Evolutionary conservation across 2,329 filamentous ascomycete species (phyloP).

Genomic region (Tolypocladium ophioglossoides): DNA sequence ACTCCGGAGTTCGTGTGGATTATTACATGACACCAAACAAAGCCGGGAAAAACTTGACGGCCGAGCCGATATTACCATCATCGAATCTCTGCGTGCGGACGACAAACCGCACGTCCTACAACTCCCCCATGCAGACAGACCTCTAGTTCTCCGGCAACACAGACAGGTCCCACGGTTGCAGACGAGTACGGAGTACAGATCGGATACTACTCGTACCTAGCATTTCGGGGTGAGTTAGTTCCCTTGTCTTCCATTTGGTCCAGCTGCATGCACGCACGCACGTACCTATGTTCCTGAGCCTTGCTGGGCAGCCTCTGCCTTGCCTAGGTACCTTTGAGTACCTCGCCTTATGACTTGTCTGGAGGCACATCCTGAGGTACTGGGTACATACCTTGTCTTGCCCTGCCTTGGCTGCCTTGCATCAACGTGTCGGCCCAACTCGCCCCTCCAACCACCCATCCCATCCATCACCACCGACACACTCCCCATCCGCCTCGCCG

Average conservation of each 20-base stretch:
- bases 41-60: background rate
- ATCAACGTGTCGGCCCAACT: background rate
- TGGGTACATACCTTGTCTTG: background rate
- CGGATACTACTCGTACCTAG: too few species aligned
- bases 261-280: background rate
- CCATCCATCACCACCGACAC: background rate
- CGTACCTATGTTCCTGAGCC: background rate
- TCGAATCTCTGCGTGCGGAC: background rate
- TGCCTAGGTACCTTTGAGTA: background rate
- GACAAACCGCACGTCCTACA: background rate
- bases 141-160: background rate
- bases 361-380: background rate
- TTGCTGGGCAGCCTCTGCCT: background rate
- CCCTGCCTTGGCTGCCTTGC: background rate
- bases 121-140: background rate
- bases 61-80: background rate
- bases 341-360: background rate
- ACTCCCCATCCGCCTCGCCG: background rate
- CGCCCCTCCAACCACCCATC: background rate
- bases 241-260: background rate
- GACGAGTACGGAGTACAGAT: background rate
- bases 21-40: too few species aligned
- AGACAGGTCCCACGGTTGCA: background rate
- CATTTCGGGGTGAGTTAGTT: background rate
- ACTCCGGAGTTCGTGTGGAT: too few species aligned